phyloP scores from a whole-genome alignment of 108 stramenopile species.

The Epithemia pelagica region DNA sequence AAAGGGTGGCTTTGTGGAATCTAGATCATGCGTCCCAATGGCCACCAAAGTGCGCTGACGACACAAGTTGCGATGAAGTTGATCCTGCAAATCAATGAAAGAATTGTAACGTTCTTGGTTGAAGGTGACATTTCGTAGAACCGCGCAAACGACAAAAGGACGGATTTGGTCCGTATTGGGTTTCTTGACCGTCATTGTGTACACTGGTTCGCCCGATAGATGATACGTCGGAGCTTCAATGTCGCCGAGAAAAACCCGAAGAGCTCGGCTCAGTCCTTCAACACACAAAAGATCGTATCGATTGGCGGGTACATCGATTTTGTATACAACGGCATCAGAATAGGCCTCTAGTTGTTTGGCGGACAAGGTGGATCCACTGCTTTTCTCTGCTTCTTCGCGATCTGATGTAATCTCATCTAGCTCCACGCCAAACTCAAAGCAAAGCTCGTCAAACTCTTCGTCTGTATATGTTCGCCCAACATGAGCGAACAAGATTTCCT shows the following conservation, averaged over 20 bases:
- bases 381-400: slow-evolving; percentile 79
- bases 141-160: slow-evolving; percentile 96
- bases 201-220: slow-evolving; percentile 14
- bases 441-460: slow-evolving; percentile 96
- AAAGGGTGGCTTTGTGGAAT: slow-evolving; percentile 87
- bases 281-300: slow-evolving; percentile 98
- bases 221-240: slow-evolving; percentile 69
- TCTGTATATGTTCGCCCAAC: slow-evolving; percentile 94
- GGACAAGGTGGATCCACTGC: slow-evolving; percentile 50
- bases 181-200: slow-evolving; percentile 75
- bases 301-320: slow-evolving; percentile 99
- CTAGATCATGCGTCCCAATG: slow-evolving; percentile 98
- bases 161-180: slow-evolving; percentile 82
- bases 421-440: slow-evolving; percentile 99
- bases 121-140: slow-evolving; percentile 90
- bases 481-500: slow-evolving; percentile 83
- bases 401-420: slow-evolving; percentile 97
- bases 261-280: slow-evolving; percentile 92
- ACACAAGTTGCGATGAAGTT: slow-evolving; percentile 98
- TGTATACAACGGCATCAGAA: slow-evolving; percentile 82
- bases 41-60: slow-evolving; percentile 95
- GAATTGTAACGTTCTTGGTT: slow-evolving; percentile 84
- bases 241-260: slow-evolving; percentile 88
- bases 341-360: slow-evolving; percentile 47
- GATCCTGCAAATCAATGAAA: slow-evolving; percentile 99